phyloP scores from a whole-genome alignment of 2,329 filamentous ascomycete species.

The Hawksworthiomyces lignivorus region DNA sequence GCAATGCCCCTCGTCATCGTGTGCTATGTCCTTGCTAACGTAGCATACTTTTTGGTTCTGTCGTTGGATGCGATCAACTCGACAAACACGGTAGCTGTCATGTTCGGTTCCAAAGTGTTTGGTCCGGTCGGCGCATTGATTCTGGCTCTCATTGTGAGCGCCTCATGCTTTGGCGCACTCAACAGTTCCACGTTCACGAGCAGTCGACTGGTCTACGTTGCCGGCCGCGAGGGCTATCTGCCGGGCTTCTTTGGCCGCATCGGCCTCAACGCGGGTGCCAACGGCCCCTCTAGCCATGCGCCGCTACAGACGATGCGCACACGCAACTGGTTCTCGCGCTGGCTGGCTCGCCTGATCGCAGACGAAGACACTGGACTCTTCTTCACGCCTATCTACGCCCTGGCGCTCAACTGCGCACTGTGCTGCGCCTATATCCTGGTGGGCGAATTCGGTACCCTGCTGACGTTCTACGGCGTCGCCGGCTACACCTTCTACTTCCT shows the following conservation, averaged over 20 bases:
- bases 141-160: conserved; percentile 81
- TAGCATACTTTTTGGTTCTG: conserved; percentile 91
- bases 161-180: conserved; percentile 87
- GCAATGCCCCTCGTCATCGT: conserved; percentile 91
- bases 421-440: conserved; percentile 73
- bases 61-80: conserved; percentile 72
- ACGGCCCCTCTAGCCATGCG: no score
- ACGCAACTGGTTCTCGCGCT: conserved; percentile 50
- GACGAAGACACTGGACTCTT: conserved; percentile 76
- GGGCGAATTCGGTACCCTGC: conserved; percentile 82
- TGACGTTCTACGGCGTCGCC: conserved; percentile 96
- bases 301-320: not conserved
- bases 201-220: conserved; percentile 84
- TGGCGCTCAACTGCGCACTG: conserved; percentile 69
- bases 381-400: conserved; percentile 89
- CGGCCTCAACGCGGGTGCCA: conserved; percentile 47
- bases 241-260: conserved; percentile 76
- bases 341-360: conserved; percentile 56
- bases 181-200: conserved; percentile 94
- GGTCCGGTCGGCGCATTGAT: conserved; percentile 74
- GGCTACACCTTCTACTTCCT: conserved; percentile 97
- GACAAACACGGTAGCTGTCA: conserved; percentile 90
- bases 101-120: conserved; percentile 86
- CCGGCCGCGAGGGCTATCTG: conserved; percentile 91
- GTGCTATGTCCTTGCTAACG: conserved; percentile 82